A percentile compares a stretch with the other conserved stretches of the same genome.
These are phyloP conservation scores for Agrostemma githago DNA, from an alignment of 148 eudicot genomes.

Conservation along the genomic window DNA sequence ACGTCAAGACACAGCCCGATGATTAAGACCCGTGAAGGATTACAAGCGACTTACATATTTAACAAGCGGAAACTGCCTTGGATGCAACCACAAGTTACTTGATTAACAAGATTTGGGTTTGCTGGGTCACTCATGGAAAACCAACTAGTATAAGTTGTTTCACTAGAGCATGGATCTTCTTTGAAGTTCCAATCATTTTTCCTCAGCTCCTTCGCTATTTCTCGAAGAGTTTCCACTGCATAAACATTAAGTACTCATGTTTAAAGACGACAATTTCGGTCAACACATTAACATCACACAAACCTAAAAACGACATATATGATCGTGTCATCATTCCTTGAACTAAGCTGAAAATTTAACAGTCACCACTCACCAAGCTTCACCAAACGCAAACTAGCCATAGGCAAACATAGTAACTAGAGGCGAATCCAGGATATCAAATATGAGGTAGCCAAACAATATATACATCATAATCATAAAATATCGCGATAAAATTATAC, in stretches of 20 bases:
- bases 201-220: slow-evolving; percentile 34
- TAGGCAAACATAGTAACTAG: too few relatives aligned
- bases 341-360: background rate
- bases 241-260: background rate
- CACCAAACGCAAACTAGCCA: background rate
- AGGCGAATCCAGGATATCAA: too few relatives aligned
- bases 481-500: too few relatives aligned
- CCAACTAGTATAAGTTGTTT: slow-evolving; percentile 25
- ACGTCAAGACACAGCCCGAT: background rate
- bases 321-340: background rate
- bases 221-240: slow-evolving; percentile 35
- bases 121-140: slow-evolving; percentile 11
- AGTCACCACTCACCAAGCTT: background rate
- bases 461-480: too few relatives aligned
- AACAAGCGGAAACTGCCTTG: slow-evolving; percentile 24
- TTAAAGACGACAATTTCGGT: background rate
- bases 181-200: slow-evolving; percentile 36
- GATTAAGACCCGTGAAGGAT: background rate
- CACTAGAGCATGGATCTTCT: slow-evolving; percentile 32
- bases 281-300: background rate
- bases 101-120: slow-evolving; percentile 24
- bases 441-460: too few relatives aligned
- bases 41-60: slow-evolving; percentile 27
- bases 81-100: slow-evolving; percentile 29
- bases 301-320: background rate